Evolutionary conservation across 345 rosid species (phyloP), one percentile per base, ranked within the genome.

Genomic region (Euphorbia lathyris): DNA sequence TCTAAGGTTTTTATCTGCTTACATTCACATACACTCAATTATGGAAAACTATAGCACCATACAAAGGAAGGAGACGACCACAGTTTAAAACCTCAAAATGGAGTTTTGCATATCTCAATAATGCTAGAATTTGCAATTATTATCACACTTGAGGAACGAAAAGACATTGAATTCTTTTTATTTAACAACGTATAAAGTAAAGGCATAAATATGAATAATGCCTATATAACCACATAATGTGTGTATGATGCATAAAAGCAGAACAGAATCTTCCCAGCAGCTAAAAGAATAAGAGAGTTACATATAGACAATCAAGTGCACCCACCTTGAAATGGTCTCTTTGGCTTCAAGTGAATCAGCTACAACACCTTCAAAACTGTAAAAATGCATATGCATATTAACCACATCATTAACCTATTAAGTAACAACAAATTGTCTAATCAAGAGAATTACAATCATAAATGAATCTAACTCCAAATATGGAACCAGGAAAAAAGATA

Each of bases 361-460:
- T 70, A 93, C 73, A 74, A 93, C 79, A 73, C 96, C 95, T 85
- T 93, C 95, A 86, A 86, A 93, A 58, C 98, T 93, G 90, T 66
- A 68, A 75, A 76, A 34, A 76, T 36, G 76, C 64, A 79, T 34
- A 32, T 67, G 52, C 36, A 74, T 79, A 67, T 67, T n/a, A 74
- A 65, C 64, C 71, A 76, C 56, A 60, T 52, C 57, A 73, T 45
- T 20, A 58, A 76, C 71, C 69, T 61, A 47, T 65, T n/a, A 63
- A 64, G 53, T n/a, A 73, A 17, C 38, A 19, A 68, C 50, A 42
- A 30, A 9, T 12, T n/a, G 26, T 9, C n/a, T n/a, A 26, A 25
- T 9, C 23, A 47, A 20, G 63, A 65, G 65, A 66, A 30, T 9
- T 51, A 13, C 25, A 40, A 12, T 25, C 23, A 60, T 30, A 36